Percentiles rank a stretch among this genome's conserved stretches.
These are phyloP conservation scores for Aegle marmelos DNA, from an alignment of 345 rosid genomes.

Conservation along the genomic window DNA sequence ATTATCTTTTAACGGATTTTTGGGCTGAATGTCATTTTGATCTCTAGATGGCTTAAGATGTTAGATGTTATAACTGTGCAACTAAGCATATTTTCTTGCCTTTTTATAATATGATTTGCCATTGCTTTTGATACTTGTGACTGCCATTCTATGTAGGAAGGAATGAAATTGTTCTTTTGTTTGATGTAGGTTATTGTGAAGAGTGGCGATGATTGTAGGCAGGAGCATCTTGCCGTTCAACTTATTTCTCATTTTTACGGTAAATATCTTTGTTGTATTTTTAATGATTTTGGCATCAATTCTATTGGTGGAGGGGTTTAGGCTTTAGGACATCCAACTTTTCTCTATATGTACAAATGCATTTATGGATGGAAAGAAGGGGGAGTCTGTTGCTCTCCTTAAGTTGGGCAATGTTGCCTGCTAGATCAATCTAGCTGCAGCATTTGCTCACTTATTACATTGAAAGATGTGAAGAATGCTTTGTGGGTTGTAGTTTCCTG, in stretches of 20 bases:
- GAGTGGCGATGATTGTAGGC: conserved; percentile 99
- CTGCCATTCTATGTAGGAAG: not conserved
- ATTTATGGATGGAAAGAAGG: too few relatives aligned
- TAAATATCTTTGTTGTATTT: conserved; percentile 28
- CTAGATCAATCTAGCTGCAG: not conserved
- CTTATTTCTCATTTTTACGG: conserved; percentile 98
- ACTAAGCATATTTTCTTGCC: not conserved
- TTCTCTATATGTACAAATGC: not conserved
- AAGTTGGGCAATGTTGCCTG: not conserved
- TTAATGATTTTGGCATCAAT: not conserved
- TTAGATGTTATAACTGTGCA: not conserved
- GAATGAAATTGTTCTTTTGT: conserved; percentile 12
- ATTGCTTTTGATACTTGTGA: not conserved
- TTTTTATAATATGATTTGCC: not conserved
- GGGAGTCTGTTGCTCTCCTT: not conserved
- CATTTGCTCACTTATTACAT: not conserved
- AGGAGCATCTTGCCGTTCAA: conserved; percentile 99
- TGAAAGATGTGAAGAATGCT: not conserved
- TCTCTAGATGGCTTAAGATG: not conserved
- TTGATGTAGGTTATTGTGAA: conserved; percentile 77
- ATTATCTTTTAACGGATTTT: not conserved
- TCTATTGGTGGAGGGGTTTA: not conserved
- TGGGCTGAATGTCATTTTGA: not conserved
- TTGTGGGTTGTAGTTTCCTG: not conserved
- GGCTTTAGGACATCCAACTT: not conserved